Evolutionary conservation across 805 yeast genomes (phyloP).

Genomic region (Ogataea nakhonphanomensis): DNA sequence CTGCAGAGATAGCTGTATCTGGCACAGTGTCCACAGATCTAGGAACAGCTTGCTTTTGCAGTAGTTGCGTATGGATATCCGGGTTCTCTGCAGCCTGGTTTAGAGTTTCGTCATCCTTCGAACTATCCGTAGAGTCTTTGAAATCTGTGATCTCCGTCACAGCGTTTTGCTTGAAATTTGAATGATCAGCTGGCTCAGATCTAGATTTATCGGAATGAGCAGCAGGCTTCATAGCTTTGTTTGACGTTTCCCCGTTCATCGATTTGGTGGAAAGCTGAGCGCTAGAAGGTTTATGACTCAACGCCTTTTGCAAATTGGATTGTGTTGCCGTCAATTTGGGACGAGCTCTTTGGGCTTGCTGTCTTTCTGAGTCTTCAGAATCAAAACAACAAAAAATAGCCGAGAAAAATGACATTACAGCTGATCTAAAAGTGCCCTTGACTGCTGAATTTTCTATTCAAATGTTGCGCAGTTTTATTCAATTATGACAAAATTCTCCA

Average conservation of each 20-base stretch:
- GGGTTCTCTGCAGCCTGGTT: slow-evolving; percentile 11
- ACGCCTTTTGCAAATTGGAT: slow-evolving; percentile 34
- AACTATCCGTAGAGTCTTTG: slow-evolving; percentile 35
- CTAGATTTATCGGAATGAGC: not conserved
- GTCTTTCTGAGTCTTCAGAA: slow-evolving; percentile 28
- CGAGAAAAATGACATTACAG: slow-evolving; percentile 34
- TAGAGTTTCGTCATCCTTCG: slow-evolving; percentile 34
- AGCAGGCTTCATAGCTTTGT: not conserved
- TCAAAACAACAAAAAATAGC: slow-evolving; percentile 36
- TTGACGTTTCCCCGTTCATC: not conserved
- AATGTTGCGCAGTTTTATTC: too few relatives aligned
- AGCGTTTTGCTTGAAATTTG: slow-evolving; percentile 15
- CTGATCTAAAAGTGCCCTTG: too few relatives aligned
- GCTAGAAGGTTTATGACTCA: slow-evolving; percentile 24
- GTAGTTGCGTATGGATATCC: slow-evolving; percentile 11
- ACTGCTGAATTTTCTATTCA: too few relatives aligned
- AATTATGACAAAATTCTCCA: slow-evolving; percentile 1
- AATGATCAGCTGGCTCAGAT: slow-evolving; percentile 8
- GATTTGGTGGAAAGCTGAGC: slow-evolving; percentile 8
- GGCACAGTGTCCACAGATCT: slow-evolving; percentile 13
- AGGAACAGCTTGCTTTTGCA: slow-evolving; percentile 17
- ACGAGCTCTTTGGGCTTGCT: slow-evolving; percentile 25
- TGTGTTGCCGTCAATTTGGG: slow-evolving; percentile 32
- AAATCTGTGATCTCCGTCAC: slow-evolving; percentile 30
- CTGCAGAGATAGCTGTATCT: slow-evolving; percentile 9